Conservation (phyloP, 225 moss, liverwort and hornwort species). For the Lunularia cruciata region DNA sequence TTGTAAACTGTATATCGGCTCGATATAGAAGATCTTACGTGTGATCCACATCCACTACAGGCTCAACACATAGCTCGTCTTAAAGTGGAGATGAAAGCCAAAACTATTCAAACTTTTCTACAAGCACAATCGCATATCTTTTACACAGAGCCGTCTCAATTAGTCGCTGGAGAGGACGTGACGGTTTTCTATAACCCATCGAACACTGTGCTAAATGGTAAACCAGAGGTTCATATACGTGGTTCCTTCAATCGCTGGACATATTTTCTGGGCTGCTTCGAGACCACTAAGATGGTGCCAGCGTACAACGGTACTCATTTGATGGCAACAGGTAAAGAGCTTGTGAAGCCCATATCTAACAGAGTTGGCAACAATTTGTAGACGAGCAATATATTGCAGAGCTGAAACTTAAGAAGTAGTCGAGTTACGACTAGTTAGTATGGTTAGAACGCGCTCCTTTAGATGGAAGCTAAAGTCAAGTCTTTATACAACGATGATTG, state of each 20-base stretch:
- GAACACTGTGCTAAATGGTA: slow-evolving; percentile 41
- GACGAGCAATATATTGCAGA: too few relatives aligned
- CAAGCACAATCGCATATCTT: slow-evolving; percentile 39
- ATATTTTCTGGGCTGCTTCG: slow-evolving; percentile 26
- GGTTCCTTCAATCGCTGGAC: slow-evolving; percentile 49
- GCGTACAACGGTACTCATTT: slow-evolving; percentile 35
- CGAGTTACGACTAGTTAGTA: too few relatives aligned
- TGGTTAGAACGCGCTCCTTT: too few relatives aligned
- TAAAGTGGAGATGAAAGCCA: slow-evolving; percentile 29
- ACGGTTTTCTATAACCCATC: slow-evolving; percentile 43
- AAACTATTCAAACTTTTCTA: slow-evolving; percentile 32
- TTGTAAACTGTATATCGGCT: too few relatives aligned
- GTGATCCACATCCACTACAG: slow-evolving; percentile 19
- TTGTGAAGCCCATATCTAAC: not conserved
- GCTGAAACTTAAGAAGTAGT: too few relatives aligned
- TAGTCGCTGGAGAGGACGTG: slow-evolving; percentile 34
- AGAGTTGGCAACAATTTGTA: too few relatives aligned
- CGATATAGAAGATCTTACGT: too few relatives aligned
- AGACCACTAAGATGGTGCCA: slow-evolving; percentile 23
- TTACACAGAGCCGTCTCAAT: slow-evolving; percentile 37
- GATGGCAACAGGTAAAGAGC: slow-evolving; percentile 34
- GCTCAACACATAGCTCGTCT: slow-evolving; percentile 19
- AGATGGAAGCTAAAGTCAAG: too few relatives aligned
- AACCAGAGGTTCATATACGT: slow-evolving; percentile 39
- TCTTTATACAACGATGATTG: too few relatives aligned